phyloP scores from a whole-genome alignment of 2,329 filamentous ascomycete genomes.

The Diaporthe australafricana region DNA sequence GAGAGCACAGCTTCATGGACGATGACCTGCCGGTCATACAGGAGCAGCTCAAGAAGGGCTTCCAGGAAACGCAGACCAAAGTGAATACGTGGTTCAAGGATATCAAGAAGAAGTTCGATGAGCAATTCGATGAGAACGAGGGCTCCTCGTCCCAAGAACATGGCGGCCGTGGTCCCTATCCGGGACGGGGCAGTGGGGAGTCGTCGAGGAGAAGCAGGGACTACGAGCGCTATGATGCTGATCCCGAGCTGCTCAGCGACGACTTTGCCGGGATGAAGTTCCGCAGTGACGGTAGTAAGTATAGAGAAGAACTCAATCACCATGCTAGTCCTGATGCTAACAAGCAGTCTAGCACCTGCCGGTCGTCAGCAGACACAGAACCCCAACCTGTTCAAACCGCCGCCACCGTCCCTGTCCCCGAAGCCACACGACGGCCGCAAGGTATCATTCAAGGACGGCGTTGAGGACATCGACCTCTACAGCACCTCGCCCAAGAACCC shows the following conservation, averaged over 20 bases:
- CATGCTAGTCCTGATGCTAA: conserved; percentile 40
- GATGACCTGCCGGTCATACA: conserved; percentile 94
- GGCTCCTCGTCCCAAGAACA: conserved; percentile 56
- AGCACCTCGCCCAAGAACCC: conserved; percentile 69
- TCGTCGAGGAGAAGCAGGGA: conserved; percentile 81
- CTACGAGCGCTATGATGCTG: conserved; percentile 92
- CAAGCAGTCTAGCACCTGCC: conserved; percentile 58
- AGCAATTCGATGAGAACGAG: conserved; percentile 81
- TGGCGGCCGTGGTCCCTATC: conserved; percentile 47
- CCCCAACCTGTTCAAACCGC: conserved; percentile 82
- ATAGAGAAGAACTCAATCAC: background rate
- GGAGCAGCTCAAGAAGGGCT: conserved; percentile 94
- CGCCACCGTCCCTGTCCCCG: conserved; percentile 64
- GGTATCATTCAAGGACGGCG: conserved; percentile 69
- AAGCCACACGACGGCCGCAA: conserved; percentile 61
- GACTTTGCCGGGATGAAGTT: conserved; percentile 83
- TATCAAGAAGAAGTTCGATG: conserved; percentile 93
- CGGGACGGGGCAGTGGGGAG: conserved; percentile 68
- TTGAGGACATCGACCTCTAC: conserved; percentile 86
- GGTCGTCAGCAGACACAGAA: conserved; percentile 67
- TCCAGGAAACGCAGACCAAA: conserved; percentile 91
- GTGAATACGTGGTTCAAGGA: conserved; percentile 94
- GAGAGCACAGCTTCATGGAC: conserved; percentile 92
- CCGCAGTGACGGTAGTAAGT: conserved; percentile 71
- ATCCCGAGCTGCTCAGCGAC: conserved; percentile 89